Conservation (phyloP, 2,329 filamentous ascomycete genomes). For the Ophiostoma quercus region DNA sequence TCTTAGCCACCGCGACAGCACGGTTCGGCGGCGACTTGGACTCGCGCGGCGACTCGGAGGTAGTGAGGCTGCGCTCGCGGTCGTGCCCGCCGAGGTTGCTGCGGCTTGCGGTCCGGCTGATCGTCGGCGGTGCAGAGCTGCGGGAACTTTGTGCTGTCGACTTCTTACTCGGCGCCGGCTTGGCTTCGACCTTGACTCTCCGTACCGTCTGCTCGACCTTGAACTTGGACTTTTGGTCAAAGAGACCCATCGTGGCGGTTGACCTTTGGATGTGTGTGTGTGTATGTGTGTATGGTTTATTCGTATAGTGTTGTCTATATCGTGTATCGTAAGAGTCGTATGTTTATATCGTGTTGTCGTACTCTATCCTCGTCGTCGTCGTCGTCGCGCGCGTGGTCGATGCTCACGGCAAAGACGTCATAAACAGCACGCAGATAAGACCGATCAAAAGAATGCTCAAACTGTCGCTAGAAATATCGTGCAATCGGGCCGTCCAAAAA, state of each 20-base stretch:
- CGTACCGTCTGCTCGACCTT: conserved; percentile 48
- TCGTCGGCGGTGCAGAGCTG: conserved; percentile 12
- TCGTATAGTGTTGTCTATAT: neutral
- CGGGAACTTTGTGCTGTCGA: conserved; percentile 17
- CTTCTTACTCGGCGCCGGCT: conserved; percentile 37
- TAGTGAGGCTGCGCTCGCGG: conserved; percentile 37
- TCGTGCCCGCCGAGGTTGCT: conserved; percentile 33
- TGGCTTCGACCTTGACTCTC: conserved; percentile 45
- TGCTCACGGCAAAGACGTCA: neutral
- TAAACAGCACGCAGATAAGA: neutral
- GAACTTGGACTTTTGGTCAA: conserved; percentile 45
- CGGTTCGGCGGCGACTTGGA: conserved; percentile 22
- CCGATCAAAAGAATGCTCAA: neutral
- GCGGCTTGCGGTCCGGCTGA: conserved; percentile 29
- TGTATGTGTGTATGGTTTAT: neutral
- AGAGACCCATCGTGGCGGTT: conserved; percentile 37
- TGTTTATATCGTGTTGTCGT: neutral
- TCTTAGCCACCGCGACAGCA: conserved; percentile 26
- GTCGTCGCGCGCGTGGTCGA: neutral
- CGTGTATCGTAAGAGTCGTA: neutral
- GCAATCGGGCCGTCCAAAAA: neutral
- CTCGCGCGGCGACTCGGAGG: conserved; percentile 27
- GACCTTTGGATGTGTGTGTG: neutral
- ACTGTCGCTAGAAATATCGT: neutral
- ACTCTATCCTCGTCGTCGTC: neutral